phyloP scores from a whole-genome alignment of 1,284 basidiomycete species.

The Ceratobasidium papillatum region DNA sequence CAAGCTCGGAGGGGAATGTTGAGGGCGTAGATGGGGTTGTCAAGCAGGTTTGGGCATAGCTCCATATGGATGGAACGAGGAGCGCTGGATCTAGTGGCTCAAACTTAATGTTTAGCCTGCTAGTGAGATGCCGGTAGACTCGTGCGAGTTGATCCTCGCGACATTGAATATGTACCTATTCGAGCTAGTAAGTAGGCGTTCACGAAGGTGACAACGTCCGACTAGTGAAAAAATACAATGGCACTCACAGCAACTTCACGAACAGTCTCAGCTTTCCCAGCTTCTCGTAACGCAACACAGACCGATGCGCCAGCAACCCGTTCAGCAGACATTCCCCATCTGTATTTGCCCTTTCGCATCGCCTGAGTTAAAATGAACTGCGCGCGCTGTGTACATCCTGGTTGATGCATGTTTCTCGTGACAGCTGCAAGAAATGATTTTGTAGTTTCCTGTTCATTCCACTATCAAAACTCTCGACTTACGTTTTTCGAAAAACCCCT shows the following conservation, averaged over 20 bases:
- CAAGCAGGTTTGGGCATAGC: conserved; percentile 57
- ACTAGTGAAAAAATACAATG: background rate
- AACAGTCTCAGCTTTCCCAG: conserved; percentile 68
- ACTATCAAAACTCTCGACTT: background rate
- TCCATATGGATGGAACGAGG: conserved; percentile 59
- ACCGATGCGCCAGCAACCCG: conserved; percentile 70
- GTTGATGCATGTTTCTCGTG: conserved; percentile 54
- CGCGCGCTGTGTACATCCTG: conserved; percentile 67
- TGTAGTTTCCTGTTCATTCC: conserved; percentile 15
- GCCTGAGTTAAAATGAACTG: conserved; percentile 70
- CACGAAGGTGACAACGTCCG: conserved; percentile 34
- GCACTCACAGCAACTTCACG: conserved; percentile 67
- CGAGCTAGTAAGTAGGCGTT: conserved; percentile 31
- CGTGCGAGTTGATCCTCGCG: conserved; percentile 41
- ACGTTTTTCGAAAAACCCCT: too few species aligned
- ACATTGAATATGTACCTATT: conserved; percentile 45
- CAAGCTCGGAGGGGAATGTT: conserved; percentile 51
- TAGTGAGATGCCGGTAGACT: conserved; percentile 61
- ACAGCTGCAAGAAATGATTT: conserved; percentile 28
- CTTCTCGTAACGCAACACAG: conserved; percentile 71
- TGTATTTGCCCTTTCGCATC: conserved; percentile 63
- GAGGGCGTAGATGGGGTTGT: conserved; percentile 24
- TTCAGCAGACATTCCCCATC: conserved; percentile 75
- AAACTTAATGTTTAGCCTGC: conserved; percentile 59
- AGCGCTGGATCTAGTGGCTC: conserved; percentile 57